These are phyloP conservation scores for Microstroma glucosiphilum DNA, from an alignment of 1,284 basidiomycete species.

Conservation along the genomic window DNA sequence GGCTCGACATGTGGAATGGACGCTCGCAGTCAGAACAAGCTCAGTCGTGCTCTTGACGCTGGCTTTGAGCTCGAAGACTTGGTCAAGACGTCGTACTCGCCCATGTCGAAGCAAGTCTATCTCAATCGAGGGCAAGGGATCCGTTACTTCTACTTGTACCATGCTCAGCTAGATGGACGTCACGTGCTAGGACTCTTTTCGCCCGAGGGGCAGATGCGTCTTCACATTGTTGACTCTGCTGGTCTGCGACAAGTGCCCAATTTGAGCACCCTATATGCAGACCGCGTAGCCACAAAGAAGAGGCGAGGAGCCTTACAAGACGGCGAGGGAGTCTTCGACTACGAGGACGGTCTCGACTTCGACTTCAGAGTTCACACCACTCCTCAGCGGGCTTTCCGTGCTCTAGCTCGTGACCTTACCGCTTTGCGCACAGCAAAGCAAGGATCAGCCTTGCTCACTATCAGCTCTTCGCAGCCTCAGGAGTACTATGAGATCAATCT, in stretches of 20 bases:
- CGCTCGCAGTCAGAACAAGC: constrained; percentile 61
- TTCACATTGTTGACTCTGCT: constrained; percentile 86
- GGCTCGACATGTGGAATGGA: constrained; percentile 74
- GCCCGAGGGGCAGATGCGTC: constrained; percentile 56
- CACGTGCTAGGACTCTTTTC: constrained; percentile 89
- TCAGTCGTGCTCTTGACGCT: constrained; percentile 74
- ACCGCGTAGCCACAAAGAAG: constrained; percentile 54
- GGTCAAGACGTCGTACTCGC: constrained; percentile 58
- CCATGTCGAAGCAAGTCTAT: constrained; percentile 63
- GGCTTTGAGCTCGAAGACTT: constrained; percentile 84
- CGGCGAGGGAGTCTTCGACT: constrained; percentile 56
- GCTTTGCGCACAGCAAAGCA: constrained; percentile 60
- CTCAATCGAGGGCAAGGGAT: constrained; percentile 67
- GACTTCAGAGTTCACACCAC: constrained; percentile 69
- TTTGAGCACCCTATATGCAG: constrained; percentile 67
- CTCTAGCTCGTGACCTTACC: constrained; percentile 80
- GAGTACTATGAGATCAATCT: constrained; percentile 73
- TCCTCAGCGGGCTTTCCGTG: constrained; percentile 73
- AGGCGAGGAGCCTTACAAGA: not conserved
- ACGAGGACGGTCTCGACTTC: constrained; percentile 67
- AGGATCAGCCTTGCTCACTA: constrained; percentile 65
- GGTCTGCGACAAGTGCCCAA: constrained; percentile 75
- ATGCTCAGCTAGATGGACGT: constrained; percentile 67
- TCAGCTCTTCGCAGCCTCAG: constrained; percentile 80
- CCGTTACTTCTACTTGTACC: constrained; percentile 87